Conservation (phyloP, 495 filamentous ascomycete genomes). For the Trichoderma erinaceum region DNA sequence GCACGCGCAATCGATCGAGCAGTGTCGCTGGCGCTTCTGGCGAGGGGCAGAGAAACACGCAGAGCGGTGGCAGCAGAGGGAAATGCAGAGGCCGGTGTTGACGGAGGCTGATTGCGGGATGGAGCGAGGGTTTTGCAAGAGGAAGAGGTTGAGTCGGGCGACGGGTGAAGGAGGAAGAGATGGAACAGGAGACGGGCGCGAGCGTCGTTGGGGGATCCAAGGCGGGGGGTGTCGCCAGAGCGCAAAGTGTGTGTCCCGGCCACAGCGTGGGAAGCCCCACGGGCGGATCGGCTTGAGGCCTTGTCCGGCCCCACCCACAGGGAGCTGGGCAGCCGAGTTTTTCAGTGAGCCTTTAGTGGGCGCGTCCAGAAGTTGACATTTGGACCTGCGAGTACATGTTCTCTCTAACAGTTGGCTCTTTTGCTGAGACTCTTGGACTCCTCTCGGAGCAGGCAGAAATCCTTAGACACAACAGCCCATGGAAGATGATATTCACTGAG, state of each 20-base stretch:
- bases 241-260: constrained; percentile 10
- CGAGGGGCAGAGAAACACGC: not conserved
- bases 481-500: no score
- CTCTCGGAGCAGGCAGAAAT: no score
- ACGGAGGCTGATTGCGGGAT: not conserved
- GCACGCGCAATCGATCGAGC: not conserved
- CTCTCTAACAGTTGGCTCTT: no score
- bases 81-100: not conserved
- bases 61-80: not conserved
- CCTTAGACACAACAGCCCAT: no score
- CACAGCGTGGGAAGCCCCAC: constrained; percentile 8
- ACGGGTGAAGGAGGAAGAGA: constrained; percentile 12
- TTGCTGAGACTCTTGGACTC: no score
- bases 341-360: not conserved
- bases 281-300: constrained; percentile 11
- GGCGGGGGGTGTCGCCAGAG: constrained; percentile 5
- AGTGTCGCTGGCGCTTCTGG: not conserved
- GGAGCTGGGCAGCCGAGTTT: not conserved
- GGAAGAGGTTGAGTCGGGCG: not conserved
- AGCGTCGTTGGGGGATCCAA: constrained; percentile 2
- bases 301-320: constrained; percentile 12
- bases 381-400: no score
- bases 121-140: not conserved
- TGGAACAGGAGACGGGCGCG: constrained; percentile 14
- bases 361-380: not conserved